phyloP scores from a whole-genome alignment of 2,329 filamentous ascomycete species.

The Metarhizium humberi region DNA sequence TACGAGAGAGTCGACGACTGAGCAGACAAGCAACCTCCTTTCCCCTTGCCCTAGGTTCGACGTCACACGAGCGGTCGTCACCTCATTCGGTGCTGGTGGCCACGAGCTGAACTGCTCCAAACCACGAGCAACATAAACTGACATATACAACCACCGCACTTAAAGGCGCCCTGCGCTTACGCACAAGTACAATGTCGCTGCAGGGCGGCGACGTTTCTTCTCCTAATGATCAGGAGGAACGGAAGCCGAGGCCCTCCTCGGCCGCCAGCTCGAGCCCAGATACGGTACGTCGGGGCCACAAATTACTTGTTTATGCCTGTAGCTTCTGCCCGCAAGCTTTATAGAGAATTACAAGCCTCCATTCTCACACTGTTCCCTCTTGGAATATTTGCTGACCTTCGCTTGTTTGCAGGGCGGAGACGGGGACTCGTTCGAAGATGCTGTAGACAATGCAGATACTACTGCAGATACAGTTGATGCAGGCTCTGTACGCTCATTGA shows the following conservation, averaged over 20 bases:
- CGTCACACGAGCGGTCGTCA: background rate
- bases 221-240: constrained; percentile 12
- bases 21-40: background rate
- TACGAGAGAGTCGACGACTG: background rate
- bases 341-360: background rate
- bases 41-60: background rate
- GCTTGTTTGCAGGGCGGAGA: constrained; percentile 18
- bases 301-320: background rate
- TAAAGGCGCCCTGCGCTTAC: background rate
- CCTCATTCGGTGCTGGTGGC: constrained; percentile 6
- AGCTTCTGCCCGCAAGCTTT: background rate
- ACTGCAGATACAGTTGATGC: constrained; percentile 58
- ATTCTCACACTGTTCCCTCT: too few relatives aligned
- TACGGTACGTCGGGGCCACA: constrained; percentile 15
- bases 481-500: constrained; percentile 55
- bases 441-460: constrained; percentile 44
- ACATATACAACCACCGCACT: background rate
- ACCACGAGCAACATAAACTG: background rate
- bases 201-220: constrained; percentile 20
- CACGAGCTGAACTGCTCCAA: constrained; percentile 5
- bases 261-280: constrained; percentile 19
- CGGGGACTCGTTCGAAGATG: constrained; percentile 64
- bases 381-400: constrained; percentile 8
- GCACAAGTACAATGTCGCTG: constrained; percentile 23
- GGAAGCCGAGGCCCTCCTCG: constrained; percentile 19